Evolutionary conservation across 75 land plant species (phyloP).

Genomic region (Pseudotsuga menziesii): DNA sequence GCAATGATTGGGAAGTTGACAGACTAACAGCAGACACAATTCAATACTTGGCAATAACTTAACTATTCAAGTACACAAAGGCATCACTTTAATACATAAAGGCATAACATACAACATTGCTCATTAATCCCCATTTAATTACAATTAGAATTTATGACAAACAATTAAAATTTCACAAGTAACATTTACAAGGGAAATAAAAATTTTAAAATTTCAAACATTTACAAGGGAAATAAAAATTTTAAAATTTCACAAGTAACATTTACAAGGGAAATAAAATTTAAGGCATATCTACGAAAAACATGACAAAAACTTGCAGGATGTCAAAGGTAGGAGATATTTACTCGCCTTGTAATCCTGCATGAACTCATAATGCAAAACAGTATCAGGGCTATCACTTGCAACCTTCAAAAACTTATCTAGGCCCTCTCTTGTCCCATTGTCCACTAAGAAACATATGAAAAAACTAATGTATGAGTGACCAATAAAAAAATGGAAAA

Average conservation of each 20-base stretch:
- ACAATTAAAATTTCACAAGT: not conserved
- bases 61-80: not conserved
- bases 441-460: slow-evolving; percentile 64
- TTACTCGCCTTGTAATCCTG: slow-evolving; percentile 92
- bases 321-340: not conserved
- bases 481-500: slow-evolving; percentile 1
- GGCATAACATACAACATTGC: not conserved
- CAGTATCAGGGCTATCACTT: slow-evolving; percentile 94
- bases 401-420: slow-evolving; percentile 95
- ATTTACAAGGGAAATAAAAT: not conserved
- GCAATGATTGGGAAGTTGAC: not conserved
- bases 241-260: not conserved
- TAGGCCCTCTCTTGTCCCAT: slow-evolving; percentile 88
- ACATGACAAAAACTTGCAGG: not conserved
- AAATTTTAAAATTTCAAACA: too few relatives aligned
- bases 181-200: not conserved
- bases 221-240: not conserved
- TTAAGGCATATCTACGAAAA: not conserved
- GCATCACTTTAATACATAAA: not conserved
- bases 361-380: slow-evolving; percentile 98
- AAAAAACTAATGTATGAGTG: slow-evolving; percentile 1
- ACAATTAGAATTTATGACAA: not conserved
- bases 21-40: not conserved
- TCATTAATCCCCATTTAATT: too few relatives aligned
- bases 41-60: not conserved